These are phyloP conservation scores for Aspergillus campestris DNA, from an alignment of 495 filamentous ascomycete species.

Conservation along the genomic window DNA sequence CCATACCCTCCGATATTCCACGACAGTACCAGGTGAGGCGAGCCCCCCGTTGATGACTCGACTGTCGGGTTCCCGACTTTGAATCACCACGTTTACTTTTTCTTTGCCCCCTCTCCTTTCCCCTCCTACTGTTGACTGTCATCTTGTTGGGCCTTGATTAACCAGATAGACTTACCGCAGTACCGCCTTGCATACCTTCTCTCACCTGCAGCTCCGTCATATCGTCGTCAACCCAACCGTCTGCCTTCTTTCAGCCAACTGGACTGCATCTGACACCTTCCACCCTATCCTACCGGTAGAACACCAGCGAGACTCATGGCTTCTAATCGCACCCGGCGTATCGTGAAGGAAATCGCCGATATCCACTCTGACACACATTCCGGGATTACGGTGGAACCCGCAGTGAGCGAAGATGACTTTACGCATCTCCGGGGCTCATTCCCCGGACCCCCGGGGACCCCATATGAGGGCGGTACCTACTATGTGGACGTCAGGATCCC, in stretches of 20 bases:
- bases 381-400: constrained; percentile 59
- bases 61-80: too few relatives aligned
- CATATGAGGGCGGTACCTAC: constrained; percentile 85
- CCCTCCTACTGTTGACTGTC: not conserved
- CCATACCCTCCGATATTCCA: not conserved
- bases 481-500: constrained; percentile 81
- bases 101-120: not conserved
- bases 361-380: constrained; percentile 70
- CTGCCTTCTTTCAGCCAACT: not conserved
- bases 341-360: constrained; percentile 87
- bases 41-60: not conserved
- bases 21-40: constrained; percentile 4
- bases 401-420: constrained; percentile 60
- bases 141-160: too few relatives aligned
- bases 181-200: too few relatives aligned
- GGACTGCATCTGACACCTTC: not conserved
- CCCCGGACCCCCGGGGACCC: constrained; percentile 81
- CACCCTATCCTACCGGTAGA: not conserved
- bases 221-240: too few relatives aligned
- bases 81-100: constrained; percentile 3
- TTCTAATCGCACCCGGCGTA: constrained; percentile 68
- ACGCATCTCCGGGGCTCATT: constrained; percentile 81
- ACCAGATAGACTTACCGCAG: too few relatives aligned
- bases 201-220: too few relatives aligned
- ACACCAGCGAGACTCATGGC: constrained; percentile 46